phyloP scores from a whole-genome alignment of 352 stramenopile genomes.

The Plasmopara halstedii region DNA sequence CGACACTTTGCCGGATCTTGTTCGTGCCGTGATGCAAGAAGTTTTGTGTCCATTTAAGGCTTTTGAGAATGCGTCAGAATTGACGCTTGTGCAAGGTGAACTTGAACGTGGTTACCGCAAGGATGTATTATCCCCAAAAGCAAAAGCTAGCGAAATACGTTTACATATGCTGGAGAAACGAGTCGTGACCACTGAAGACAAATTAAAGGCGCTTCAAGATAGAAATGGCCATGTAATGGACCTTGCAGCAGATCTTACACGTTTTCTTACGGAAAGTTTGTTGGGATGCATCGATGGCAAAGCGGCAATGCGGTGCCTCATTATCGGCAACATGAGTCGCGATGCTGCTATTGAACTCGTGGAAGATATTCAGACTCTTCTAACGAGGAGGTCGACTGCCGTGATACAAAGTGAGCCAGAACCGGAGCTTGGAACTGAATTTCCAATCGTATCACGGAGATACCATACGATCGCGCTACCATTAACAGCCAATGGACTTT shows the following conservation, averaged over 20 bases:
- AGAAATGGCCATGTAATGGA: slow-evolving; percentile 7
- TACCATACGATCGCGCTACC: slow-evolving; percentile 46
- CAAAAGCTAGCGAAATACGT: slow-evolving; percentile 60
- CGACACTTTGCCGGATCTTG: slow-evolving; percentile 52
- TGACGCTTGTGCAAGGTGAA: slow-evolving; percentile 47
- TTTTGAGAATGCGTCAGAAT: slow-evolving; percentile 25
- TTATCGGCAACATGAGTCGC: slow-evolving; percentile 58
- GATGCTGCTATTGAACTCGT: slow-evolving; percentile 29
- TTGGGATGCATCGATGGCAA: slow-evolving; percentile 15
- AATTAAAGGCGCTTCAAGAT: slow-evolving; percentile 35
- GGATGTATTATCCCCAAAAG: slow-evolving; percentile 46
- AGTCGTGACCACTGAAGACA: slow-evolving; percentile 50
- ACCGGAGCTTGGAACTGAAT: slow-evolving; percentile 17
- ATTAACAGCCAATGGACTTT: slow-evolving; percentile 41
- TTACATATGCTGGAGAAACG: slow-evolving; percentile 60
- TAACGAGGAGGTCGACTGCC: slow-evolving; percentile 2
- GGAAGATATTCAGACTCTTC: slow-evolving; percentile 24
- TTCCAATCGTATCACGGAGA: slow-evolving; percentile 19
- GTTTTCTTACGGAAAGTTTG: slow-evolving; percentile 13
- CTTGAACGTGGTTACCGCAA: slow-evolving; percentile 66
- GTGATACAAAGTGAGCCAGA: slow-evolving; percentile 5
- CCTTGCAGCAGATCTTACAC: slow-evolving; percentile 20
- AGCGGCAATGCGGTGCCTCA: slow-evolving; percentile 21
- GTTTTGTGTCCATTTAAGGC: slow-evolving; percentile 24
- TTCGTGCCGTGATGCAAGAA: slow-evolving; percentile 34